Percentiles rank a stretch among this genome's conserved stretches.
Evolutionary conservation across 2,329 filamentous ascomycete genomes (phyloP).

Genomic region (Rhinocladiella mackenziei): DNA sequence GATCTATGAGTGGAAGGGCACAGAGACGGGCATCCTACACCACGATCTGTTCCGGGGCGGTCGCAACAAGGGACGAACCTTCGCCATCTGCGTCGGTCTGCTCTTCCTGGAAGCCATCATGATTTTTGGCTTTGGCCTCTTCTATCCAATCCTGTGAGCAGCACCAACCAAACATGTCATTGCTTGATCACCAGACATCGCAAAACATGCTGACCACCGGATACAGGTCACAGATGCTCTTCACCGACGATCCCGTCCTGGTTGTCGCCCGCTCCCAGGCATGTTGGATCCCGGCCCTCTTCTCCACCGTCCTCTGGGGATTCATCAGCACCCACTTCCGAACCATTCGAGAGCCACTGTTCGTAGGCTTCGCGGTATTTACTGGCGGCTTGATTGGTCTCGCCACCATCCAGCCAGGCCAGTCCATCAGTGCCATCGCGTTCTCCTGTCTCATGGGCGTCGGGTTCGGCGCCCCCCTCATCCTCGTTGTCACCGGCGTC

Average conservation of each 20-base stretch:
- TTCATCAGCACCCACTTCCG: slow-evolving; percentile 16
- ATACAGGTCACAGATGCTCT: slow-evolving; percentile 5
- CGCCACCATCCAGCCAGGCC: slow-evolving; percentile 18
- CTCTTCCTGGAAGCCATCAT: slow-evolving; percentile 26
- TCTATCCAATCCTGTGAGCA: slow-evolving; percentile 27
- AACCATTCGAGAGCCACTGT: slow-evolving; percentile 23
- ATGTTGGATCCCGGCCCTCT: slow-evolving; percentile 17
- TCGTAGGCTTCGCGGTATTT: slow-evolving; percentile 23
- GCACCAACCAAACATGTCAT: too few relatives aligned
- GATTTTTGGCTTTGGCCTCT: slow-evolving; percentile 24
- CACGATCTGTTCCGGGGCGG: slow-evolving; percentile 24
- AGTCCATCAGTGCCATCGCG: slow-evolving; percentile 2
- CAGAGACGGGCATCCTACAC: slow-evolving; percentile 21
- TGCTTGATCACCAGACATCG: too few relatives aligned
- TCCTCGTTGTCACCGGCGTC: slow-evolving; percentile 24
- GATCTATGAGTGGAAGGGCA: slow-evolving; percentile 26
- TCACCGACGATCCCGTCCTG: slow-evolving; percentile 16
- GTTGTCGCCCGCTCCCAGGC: slow-evolving; percentile 15
- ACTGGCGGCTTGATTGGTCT: slow-evolving; percentile 20
- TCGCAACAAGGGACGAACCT: slow-evolving; percentile 18
- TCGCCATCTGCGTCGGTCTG: slow-evolving; percentile 22
- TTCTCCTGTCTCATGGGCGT: slow-evolving; percentile 18
- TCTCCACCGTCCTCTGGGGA: slow-evolving; percentile 21
- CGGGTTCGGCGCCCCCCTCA: slow-evolving; percentile 23
- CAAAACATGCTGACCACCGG: neutral